Conservation (phyloP, 2,329 filamentous ascomycete genomes). For the Microsporum audouinii region DNA sequence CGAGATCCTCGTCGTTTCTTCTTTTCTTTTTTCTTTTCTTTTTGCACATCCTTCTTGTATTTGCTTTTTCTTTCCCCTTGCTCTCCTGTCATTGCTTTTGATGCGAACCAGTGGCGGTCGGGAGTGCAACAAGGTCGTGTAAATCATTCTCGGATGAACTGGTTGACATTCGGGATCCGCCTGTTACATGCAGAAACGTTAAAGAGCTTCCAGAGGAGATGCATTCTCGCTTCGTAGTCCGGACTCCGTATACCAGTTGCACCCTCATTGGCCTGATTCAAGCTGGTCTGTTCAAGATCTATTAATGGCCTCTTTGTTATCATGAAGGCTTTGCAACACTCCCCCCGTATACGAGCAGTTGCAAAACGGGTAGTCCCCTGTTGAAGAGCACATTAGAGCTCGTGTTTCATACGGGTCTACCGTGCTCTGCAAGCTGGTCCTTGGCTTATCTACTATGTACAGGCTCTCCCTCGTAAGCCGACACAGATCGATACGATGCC, state of each 20-base stretch:
- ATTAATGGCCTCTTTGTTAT: background rate
- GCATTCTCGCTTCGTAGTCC: background rate
- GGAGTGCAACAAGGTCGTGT: background rate
- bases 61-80: background rate
- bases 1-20: background rate
- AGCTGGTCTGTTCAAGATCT: background rate
- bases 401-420: slow-evolving; percentile 3
- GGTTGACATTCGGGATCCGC: background rate
- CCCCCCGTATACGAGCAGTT: background rate
- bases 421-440: background rate
- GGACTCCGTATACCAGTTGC: background rate
- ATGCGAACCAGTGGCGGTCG: slow-evolving; percentile 3
- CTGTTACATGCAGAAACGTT: background rate
- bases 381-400: background rate
- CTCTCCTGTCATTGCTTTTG: background rate
- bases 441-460: background rate
- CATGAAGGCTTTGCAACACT: background rate
- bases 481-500: slow-evolving; percentile 4
- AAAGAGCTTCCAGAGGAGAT: background rate
- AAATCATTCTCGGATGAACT: slow-evolving; percentile 2
- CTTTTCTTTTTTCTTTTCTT: background rate
- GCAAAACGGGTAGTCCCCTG: background rate
- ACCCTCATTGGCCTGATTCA: background rate
- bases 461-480: background rate
- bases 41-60: background rate